Evolutionary conservation across 2,329 filamentous ascomycete species (phyloP).

Genomic region (Sporothrix dimorphospora): DNA sequence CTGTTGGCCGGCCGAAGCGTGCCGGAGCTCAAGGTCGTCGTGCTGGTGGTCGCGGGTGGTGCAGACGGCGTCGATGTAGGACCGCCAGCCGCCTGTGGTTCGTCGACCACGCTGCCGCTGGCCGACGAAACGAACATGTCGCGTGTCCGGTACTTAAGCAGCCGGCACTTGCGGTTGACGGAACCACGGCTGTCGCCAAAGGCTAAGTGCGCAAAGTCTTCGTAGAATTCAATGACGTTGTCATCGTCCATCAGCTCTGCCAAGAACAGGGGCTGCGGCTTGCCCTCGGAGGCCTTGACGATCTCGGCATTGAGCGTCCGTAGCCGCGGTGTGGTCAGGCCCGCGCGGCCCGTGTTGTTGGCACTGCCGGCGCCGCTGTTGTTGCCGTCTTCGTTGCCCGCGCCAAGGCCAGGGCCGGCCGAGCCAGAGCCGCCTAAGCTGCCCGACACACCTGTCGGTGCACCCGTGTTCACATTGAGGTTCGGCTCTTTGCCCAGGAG

Average conservation of each 20-base stretch:
- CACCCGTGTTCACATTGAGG: conserved; percentile 77
- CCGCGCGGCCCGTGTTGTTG: conserved; percentile 47
- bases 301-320: conserved; percentile 43
- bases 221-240: conserved; percentile 91
- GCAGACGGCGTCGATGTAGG: neutral
- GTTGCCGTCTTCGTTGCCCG: conserved; percentile 3
- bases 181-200: conserved; percentile 89
- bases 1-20: conserved; percentile 42
- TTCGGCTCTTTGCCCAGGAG: conserved; percentile 87
- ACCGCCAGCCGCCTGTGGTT: conserved; percentile 40
- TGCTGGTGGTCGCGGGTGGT: neutral
- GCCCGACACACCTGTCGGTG: conserved; percentile 39
- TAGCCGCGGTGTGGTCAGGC: conserved; percentile 56
- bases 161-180: conserved; percentile 79
- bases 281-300: conserved; percentile 48
- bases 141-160: conserved; percentile 86
- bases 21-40: conserved; percentile 42
- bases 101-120: conserved; percentile 38
- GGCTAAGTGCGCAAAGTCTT: conserved; percentile 89
- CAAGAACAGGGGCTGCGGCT: conserved; percentile 80
- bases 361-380: conserved; percentile 45
- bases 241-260: conserved; percentile 93
- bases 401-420: conserved; percentile 35
- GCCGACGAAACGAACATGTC: conserved; percentile 52
- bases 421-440: conserved; percentile 38